These are phyloP conservation scores for Fomitopsis pinicola DNA, from an alignment of 1,284 basidiomycete genomes.

Conservation along the genomic window DNA sequence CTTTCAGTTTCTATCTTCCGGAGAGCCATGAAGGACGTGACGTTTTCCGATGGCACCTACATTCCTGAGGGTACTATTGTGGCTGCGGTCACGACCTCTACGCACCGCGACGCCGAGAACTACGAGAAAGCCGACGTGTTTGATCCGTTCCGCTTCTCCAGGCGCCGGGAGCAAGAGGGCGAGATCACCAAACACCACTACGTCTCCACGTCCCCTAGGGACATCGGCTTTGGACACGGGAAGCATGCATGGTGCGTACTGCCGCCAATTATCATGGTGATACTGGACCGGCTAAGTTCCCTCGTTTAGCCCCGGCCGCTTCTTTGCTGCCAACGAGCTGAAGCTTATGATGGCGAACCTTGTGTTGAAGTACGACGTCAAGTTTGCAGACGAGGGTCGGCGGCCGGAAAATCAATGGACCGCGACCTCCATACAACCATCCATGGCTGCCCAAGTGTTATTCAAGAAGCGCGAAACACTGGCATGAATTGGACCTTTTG, in stretches of 20 bases:
- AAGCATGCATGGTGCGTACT: conserved; percentile 22
- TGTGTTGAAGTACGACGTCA: conserved; percentile 42
- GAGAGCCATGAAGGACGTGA: conserved; percentile 30
- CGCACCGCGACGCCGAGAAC: conserved; percentile 35
- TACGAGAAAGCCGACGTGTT: conserved; percentile 37
- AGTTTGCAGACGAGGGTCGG: conserved; percentile 27
- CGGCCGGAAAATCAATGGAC: conserved; percentile 18
- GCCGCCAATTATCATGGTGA: background rate
- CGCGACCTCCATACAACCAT: conserved; percentile 8
- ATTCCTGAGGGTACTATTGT: conserved; percentile 39
- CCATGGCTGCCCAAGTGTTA: conserved; percentile 10
- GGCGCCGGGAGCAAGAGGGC: conserved; percentile 25
- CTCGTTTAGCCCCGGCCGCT: conserved; percentile 35
- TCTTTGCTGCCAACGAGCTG: conserved; percentile 42
- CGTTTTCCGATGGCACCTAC: conserved; percentile 37
- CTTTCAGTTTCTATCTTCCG: conserved; percentile 11
- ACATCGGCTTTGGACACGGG: conserved; percentile 23
- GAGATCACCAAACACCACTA: conserved; percentile 20
- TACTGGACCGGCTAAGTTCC: background rate
- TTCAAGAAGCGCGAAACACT: conserved; percentile 15
- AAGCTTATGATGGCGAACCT: conserved; percentile 42
- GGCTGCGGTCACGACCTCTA: conserved; percentile 32
- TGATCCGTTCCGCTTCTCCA: conserved; percentile 41
- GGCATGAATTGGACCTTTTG: too few relatives aligned
- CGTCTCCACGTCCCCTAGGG: conserved; percentile 17